phyloP scores from a whole-genome alignment of 2,329 filamentous ascomycete genomes.

The Colletotrichum cuscutae region DNA sequence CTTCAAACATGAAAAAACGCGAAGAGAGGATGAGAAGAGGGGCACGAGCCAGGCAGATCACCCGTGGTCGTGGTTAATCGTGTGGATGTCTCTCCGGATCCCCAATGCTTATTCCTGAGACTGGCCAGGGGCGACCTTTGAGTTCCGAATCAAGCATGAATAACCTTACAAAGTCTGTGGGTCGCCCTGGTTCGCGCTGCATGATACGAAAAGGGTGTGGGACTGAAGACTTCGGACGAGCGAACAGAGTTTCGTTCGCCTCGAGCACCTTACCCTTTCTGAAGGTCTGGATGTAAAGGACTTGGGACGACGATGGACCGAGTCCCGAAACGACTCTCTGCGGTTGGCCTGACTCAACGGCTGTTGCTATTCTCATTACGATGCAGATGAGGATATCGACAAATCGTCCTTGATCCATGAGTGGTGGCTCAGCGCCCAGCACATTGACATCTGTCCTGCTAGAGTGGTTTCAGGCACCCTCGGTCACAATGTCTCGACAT shows the following conservation, averaged over 20 bases:
- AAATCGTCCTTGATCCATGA: neutral
- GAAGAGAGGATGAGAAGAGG: neutral
- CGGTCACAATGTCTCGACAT: slow-evolving; percentile 19
- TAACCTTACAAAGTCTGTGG: slow-evolving; percentile 2
- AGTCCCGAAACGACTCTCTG: slow-evolving; percentile 15
- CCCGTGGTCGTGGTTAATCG: slow-evolving; percentile 3
- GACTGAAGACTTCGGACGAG: slow-evolving; percentile 24
- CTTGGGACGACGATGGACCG: slow-evolving; percentile 33
- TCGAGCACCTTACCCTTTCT: slow-evolving; percentile 24
- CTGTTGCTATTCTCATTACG: slow-evolving; percentile 11
- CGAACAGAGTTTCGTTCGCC: slow-evolving; percentile 30
- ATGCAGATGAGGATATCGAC: slow-evolving; percentile 8
- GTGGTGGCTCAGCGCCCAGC: slow-evolving; percentile 23
- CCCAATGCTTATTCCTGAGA: slow-evolving; percentile 23
- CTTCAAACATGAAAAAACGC: slow-evolving; percentile 18
- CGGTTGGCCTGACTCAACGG: slow-evolving; percentile 26
- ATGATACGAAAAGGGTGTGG: slow-evolving; percentile 8
- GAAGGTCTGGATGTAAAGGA: slow-evolving; percentile 31
- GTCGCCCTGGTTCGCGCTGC: neutral
- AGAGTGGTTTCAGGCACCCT: slow-evolving; percentile 25
- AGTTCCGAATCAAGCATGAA: slow-evolving; percentile 29
- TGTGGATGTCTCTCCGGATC: slow-evolving; percentile 1
- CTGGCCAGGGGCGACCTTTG: slow-evolving; percentile 6
- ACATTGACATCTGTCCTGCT: slow-evolving; percentile 26
- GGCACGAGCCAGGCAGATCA: slow-evolving; percentile 27